Conservation (phyloP, 78 protist genomes). For the Polysphondylium violaceum region DNA sequence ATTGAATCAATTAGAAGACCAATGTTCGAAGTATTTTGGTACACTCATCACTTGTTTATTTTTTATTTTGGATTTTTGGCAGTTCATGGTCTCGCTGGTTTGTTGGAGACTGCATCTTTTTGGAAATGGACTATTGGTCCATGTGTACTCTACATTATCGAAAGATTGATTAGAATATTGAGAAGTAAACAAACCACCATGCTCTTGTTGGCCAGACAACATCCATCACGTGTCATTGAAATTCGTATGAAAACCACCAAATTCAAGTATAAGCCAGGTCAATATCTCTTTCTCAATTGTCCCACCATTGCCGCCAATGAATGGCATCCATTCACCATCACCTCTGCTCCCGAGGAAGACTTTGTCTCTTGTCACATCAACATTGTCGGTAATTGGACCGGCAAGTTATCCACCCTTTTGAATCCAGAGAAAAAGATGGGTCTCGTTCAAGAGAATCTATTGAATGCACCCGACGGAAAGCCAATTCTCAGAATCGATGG, state of each 20-base stretch:
- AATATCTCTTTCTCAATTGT: slow-evolving; percentile 90
- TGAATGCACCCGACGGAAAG: slow-evolving; percentile 84
- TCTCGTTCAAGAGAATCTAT: slow-evolving; percentile 79
- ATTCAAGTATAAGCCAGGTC: slow-evolving; percentile 90
- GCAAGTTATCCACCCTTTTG: slow-evolving; percentile 65
- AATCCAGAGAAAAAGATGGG: slow-evolving; percentile 82
- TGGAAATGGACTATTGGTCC: slow-evolving; percentile 93
- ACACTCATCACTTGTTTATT: slow-evolving; percentile 93
- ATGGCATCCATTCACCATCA: slow-evolving; percentile 97
- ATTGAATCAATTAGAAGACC: slow-evolving; percentile 74
- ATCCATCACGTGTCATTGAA: slow-evolving; percentile 86
- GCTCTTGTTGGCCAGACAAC: slow-evolving; percentile 69
- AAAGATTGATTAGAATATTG: slow-evolving; percentile 82
- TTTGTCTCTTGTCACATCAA: slow-evolving; percentile 88
- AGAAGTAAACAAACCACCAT: slow-evolving; percentile 61
- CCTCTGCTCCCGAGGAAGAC: slow-evolving; percentile 93
- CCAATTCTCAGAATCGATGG: slow-evolving; percentile 91
- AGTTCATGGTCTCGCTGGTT: slow-evolving; percentile 88
- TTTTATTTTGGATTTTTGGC: slow-evolving; percentile 85
- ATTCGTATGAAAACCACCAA: slow-evolving; percentile 74
- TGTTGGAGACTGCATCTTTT: slow-evolving; percentile 52
- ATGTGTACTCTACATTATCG: slow-evolving; percentile 83
- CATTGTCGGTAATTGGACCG: slow-evolving; percentile 87
- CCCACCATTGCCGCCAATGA: slow-evolving; percentile 87
- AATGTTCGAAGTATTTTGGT: slow-evolving; percentile 95